A percentile compares a stretch with the other conserved stretches of the same genome.
phyloP scores from a whole-genome alignment of 2,329 filamentous ascomycete genomes.

The Alternaria ventricosa region DNA sequence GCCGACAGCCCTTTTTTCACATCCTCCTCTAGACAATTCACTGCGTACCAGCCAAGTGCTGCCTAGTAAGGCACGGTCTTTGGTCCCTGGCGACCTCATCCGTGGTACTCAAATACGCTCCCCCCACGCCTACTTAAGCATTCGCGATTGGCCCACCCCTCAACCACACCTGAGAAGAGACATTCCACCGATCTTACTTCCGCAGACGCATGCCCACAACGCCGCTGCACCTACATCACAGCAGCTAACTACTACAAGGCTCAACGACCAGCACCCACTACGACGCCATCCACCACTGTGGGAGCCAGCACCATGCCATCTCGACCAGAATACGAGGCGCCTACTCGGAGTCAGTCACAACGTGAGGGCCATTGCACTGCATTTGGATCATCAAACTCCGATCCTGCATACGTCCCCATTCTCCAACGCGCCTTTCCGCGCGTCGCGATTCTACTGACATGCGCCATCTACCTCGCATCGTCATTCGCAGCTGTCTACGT shows the following conservation, averaged over 20 bases:
- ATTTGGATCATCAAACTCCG: not conserved
- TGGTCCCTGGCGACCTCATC: not conserved
- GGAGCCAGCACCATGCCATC: not conserved
- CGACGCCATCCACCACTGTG: not conserved
- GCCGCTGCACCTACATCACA: not conserved
- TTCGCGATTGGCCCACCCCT: not conserved
- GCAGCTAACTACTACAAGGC: not conserved
- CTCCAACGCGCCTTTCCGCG: conserved; percentile 4
- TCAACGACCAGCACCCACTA: not conserved
- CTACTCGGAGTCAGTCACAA: not conserved
- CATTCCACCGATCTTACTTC: not conserved
- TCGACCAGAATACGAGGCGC: not conserved
- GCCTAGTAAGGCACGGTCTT: not conserved
- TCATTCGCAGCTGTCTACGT: conserved; percentile 11
- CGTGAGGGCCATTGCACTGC: not conserved
- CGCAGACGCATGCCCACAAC: not conserved
- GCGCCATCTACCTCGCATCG: conserved; percentile 13
- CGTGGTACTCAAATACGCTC: not conserved
- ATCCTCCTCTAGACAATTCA: not conserved
- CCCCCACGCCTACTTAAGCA: not conserved
- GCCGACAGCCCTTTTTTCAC: not conserved
- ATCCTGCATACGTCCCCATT: not conserved
- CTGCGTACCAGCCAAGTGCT: not conserved
- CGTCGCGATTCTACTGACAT: conserved; percentile 10
- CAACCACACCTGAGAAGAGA: not conserved